Conservation (phyloP, 306 rosid genomes). For the Corylus avellana region DNA sequence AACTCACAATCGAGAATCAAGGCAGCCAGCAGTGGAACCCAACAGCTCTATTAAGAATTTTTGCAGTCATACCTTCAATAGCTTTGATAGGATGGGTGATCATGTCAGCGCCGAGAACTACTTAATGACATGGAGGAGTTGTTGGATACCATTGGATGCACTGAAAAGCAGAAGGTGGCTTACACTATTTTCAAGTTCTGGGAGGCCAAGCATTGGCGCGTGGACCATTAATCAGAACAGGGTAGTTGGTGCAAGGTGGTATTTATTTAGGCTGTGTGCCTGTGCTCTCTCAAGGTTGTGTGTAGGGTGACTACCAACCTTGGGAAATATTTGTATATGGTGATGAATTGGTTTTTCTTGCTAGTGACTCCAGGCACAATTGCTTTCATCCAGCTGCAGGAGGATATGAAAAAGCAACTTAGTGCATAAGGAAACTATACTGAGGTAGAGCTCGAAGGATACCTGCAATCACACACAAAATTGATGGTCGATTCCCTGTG, state of each 20-base stretch:
- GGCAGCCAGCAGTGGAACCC: too few species aligned
- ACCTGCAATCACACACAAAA: constrained; percentile 82
- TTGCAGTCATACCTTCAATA: too few species aligned
- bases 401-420: constrained; percentile 95
- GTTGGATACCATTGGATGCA: too few species aligned
- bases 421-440: constrained; percentile 88
- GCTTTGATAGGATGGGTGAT: too few species aligned
- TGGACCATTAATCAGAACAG: background rate
- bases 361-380: constrained; percentile 70
- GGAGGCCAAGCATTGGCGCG: background rate
- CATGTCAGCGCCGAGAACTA: too few species aligned
- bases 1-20: too few species aligned
- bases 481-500: constrained; percentile 94
- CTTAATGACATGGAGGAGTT: too few species aligned
- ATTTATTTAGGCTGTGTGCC: background rate
- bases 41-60: too few species aligned
- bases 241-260: background rate
- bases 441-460: constrained; percentile 88
- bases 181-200: too few species aligned
- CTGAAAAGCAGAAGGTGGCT: too few species aligned
- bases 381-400: constrained; percentile 96
- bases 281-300: background rate
- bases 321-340: background rate
- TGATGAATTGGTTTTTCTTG: constrained; percentile 31
- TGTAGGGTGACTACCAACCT: background rate